Evolutionary conservation across 306 rosid genomes (phyloP).

Genomic region (Clitoria ternatea): DNA sequence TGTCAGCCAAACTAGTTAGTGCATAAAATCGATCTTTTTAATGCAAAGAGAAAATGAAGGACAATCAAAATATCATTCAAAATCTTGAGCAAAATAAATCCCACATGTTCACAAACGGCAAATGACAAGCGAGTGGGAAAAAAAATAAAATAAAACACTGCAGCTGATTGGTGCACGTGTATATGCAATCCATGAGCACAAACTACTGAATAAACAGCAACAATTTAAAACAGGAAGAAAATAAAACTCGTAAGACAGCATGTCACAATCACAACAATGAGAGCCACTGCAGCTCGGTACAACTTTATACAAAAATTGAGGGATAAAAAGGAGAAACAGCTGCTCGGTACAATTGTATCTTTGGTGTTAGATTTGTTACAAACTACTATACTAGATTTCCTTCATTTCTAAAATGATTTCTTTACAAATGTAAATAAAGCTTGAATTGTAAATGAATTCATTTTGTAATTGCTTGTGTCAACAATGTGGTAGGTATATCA

Average conservation of each 20-base stretch:
- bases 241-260: not conserved
- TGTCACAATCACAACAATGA: conserved; percentile 20
- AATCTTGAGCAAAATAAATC: not conserved
- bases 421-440: conserved; percentile 30
- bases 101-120: not conserved
- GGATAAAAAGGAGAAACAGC: not conserved
- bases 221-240: not conserved
- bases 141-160: not conserved
- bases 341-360: conserved; percentile 22
- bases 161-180: not conserved
- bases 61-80: not conserved
- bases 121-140: not conserved
- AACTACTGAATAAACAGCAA: not conserved
- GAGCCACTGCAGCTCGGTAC: conserved; percentile 16
- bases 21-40: not conserved
- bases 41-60: not conserved
- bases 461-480: not conserved
- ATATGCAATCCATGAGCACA: not conserved
- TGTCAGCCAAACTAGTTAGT: no score
- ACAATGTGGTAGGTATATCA: conserved; percentile 13
- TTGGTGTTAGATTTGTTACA: conserved; percentile 16
- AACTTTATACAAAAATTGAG: conserved; percentile 7
- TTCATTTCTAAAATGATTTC: conserved; percentile 25
- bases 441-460: not conserved
- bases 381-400: conserved; percentile 21